These are phyloP conservation scores for Scenedesmus sp. DNA, from an alignment of 163 green algal genomes.

Conservation along the genomic window DNA sequence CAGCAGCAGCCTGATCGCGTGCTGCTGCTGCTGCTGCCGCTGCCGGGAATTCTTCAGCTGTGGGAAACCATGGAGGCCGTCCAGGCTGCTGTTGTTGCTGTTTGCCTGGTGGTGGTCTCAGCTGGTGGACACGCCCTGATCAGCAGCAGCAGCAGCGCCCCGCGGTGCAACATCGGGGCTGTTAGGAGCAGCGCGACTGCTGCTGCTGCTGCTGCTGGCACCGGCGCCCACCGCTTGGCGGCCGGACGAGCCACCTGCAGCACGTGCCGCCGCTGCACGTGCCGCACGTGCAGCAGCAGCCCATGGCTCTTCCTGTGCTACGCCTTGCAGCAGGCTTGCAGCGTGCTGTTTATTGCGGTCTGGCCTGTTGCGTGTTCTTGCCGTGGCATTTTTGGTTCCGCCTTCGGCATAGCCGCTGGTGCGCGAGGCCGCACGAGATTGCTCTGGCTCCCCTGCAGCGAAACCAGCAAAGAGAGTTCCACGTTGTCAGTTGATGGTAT, in stretches of 20 bases:
- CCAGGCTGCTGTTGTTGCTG: constrained; percentile 12
- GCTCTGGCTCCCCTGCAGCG: not conserved
- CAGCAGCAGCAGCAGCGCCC: not conserved
- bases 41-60: not conserved
- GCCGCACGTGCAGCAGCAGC: not conserved
- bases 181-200: not conserved
- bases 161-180: not conserved
- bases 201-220: not conserved
- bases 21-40: not conserved
- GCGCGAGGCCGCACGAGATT: not conserved
- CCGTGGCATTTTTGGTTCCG: not conserved
- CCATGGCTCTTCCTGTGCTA: constrained; percentile 13
- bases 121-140: not conserved
- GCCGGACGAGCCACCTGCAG: not conserved
- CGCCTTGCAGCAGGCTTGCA: not conserved
- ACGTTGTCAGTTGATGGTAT: not conserved
- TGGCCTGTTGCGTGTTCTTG: not conserved
- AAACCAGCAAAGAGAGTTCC: not conserved
- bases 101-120: not conserved
- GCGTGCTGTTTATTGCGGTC: not conserved
- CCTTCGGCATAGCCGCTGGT: not conserved
- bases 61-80: not conserved
- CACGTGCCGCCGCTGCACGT: constrained; percentile 1
- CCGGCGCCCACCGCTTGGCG: not conserved
- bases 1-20: not conserved